These are phyloP conservation scores for Rhizophora mangle DNA, from an alignment of 345 rosid genomes.

Conservation along the genomic window DNA sequence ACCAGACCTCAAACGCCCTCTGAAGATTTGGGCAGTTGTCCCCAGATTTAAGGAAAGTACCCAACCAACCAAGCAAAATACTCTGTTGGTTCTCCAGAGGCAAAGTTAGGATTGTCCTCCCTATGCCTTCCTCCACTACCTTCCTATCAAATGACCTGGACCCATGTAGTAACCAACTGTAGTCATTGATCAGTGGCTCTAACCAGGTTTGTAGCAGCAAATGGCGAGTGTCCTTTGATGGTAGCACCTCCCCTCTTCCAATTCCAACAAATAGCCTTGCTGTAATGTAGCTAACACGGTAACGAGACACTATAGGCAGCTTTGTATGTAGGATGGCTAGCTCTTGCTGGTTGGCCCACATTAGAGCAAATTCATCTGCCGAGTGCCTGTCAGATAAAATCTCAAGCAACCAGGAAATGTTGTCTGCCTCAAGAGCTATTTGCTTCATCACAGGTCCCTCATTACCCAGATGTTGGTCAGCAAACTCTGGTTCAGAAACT, in stretches of 20 bases:
- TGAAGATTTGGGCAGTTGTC: conserved; percentile 97
- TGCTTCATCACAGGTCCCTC: conserved; percentile 57
- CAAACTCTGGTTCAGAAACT: conserved; percentile 50
- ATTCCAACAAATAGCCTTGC: conserved; percentile 79
- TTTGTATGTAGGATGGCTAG: conserved; percentile 60
- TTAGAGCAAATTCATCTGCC: conserved; percentile 71
- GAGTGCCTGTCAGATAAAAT: conserved; percentile 73
- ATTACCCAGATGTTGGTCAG: conserved; percentile 22
- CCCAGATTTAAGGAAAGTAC: conserved; percentile 75
- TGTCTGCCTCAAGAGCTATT: conserved; percentile 79
- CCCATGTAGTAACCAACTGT: conserved; percentile 91
- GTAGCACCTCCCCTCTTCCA: conserved; percentile 88
- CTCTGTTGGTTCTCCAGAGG: conserved; percentile 92
- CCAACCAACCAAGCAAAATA: conserved; percentile 76
- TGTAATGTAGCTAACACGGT: conserved; percentile 84
- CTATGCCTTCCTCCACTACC: conserved; percentile 93
- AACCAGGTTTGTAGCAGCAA: conserved; percentile 75
- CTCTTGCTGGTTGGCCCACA: conserved; percentile 83
- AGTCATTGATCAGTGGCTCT: conserved; percentile 86
- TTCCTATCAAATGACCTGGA: conserved; percentile 83
- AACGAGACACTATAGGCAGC: conserved; percentile 67
- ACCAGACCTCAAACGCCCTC: conserved; percentile 97
- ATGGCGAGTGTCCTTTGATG: conserved; percentile 73
- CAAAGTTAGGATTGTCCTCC: conserved; percentile 83
- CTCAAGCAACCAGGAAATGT: conserved; percentile 88